A percentile compares a stretch with the other conserved stretches of the same genome.
Conservation (phyloP, 2,329 filamentous ascomycete genomes). For the Gremmenia infestans region DNA sequence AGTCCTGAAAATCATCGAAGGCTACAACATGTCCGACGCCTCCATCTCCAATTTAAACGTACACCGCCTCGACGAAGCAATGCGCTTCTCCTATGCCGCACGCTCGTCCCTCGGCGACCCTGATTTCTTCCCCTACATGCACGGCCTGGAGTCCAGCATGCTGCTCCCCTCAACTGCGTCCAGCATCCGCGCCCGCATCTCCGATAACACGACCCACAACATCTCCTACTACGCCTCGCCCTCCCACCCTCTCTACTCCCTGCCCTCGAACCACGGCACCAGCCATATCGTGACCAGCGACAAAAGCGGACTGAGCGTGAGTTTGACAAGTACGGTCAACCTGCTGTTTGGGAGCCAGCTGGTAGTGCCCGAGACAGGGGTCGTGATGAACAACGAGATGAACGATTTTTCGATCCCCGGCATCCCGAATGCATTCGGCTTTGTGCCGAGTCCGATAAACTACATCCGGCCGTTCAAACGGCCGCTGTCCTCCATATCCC, state of each 20-base stretch:
- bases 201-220: slow-evolving; percentile 66
- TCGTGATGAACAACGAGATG: slow-evolving; percentile 53
- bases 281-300: slow-evolving; percentile 72
- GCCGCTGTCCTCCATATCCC: slow-evolving; percentile 76
- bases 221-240: slow-evolving; percentile 69
- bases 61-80: slow-evolving; percentile 81
- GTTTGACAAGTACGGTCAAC: slow-evolving; percentile 84
- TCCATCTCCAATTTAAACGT: slow-evolving; percentile 56
- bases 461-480: slow-evolving; percentile 77
- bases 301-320: slow-evolving; percentile 66
- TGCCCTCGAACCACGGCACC: slow-evolving; percentile 66
- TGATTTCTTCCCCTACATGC: slow-evolving; percentile 59
- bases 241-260: slow-evolving; percentile 55
- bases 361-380: slow-evolving; percentile 67
- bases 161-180: slow-evolving; percentile 55
- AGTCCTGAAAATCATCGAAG: slow-evolving; percentile 74
- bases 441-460: slow-evolving; percentile 73
- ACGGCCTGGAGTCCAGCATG: slow-evolving; percentile 62
- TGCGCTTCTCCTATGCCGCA: slow-evolving; percentile 81
- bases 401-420: slow-evolving; percentile 85
- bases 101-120: slow-evolving; percentile 82
- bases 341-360: slow-evolving; percentile 76
- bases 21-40: slow-evolving; percentile 45
- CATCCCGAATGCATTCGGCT: slow-evolving; percentile 75
- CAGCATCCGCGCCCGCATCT: slow-evolving; percentile 61